phyloP scores from a whole-genome alignment of 441 rosid genomes.

The Populus trichocarpa region DNA sequence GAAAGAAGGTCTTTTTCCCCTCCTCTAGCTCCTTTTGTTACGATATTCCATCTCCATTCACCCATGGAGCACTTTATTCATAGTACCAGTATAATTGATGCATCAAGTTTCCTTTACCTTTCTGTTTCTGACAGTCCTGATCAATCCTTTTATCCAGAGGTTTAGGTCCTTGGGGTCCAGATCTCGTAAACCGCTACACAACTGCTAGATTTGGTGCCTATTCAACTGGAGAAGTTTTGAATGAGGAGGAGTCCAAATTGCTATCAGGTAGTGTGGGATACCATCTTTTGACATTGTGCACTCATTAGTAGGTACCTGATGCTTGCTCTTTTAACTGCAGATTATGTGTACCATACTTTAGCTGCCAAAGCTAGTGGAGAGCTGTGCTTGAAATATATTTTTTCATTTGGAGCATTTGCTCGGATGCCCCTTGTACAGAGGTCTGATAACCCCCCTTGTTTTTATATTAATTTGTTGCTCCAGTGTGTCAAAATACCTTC shows the following conservation, averaged over 20 bases:
- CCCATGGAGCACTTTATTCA: neutral
- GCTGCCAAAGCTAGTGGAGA: slow-evolving; percentile 99
- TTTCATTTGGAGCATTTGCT: slow-evolving; percentile 91
- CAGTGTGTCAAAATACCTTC: slow-evolving; percentile 9
- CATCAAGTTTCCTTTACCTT: neutral
- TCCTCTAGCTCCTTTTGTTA: neutral
- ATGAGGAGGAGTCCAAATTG: slow-evolving; percentile 70
- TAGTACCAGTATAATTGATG: neutral
- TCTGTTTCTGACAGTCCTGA: slow-evolving; percentile 10
- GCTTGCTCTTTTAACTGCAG: slow-evolving; percentile 33
- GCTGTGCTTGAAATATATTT: slow-evolving; percentile 87
- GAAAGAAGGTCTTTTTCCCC: neutral
- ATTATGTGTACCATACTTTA: slow-evolving; percentile 83
- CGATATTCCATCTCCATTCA: neutral
- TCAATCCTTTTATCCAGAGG: slow-evolving; percentile 57
- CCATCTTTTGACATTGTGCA: neutral
- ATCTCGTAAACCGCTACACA: slow-evolving; percentile 72
- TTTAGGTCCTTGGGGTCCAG: slow-evolving; percentile 97
- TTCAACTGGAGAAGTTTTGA: slow-evolving; percentile 55
- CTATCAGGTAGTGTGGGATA: slow-evolving; percentile 54
- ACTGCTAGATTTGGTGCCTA: slow-evolving; percentile 75
- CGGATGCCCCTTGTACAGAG: slow-evolving; percentile 81
- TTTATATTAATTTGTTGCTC: neutral
- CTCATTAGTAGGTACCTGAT: slow-evolving; percentile 20
- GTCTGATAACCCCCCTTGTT: slow-evolving; percentile 34